phyloP scores from a whole-genome alignment of 2,329 filamentous ascomycete species.

The Pseudocercospora fuligena region DNA sequence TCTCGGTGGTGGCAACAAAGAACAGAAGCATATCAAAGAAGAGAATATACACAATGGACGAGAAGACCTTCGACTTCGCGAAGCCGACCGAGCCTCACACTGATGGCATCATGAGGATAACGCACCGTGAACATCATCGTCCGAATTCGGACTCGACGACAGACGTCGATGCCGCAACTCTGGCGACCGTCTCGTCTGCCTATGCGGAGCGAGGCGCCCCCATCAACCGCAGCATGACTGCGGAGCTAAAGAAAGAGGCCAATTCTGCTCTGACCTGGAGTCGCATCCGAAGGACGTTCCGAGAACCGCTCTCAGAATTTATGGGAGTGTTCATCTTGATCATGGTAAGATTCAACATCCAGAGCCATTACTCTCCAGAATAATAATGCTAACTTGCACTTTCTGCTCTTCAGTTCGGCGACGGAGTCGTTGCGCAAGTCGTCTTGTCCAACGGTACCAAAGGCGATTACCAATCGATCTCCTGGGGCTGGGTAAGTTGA shows the following conservation, averaged over 20 bases:
- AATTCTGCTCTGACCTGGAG: constrained; percentile 57
- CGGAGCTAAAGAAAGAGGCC: constrained; percentile 32
- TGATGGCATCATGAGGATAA: constrained; percentile 24
- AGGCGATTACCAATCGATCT: constrained; percentile 59
- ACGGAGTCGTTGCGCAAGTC: constrained; percentile 71
- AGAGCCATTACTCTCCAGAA: background rate
- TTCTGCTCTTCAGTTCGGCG: constrained; percentile 57
- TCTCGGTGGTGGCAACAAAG: background rate
- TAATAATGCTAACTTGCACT: background rate
- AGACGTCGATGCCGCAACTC: constrained; percentile 16
- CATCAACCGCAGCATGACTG: constrained; percentile 37
- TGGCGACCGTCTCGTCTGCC: constrained; percentile 16
- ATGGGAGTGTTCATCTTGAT: constrained; percentile 68
- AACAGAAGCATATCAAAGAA: background rate
- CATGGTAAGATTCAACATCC: constrained; percentile 41
- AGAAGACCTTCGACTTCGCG: constrained; percentile 8
- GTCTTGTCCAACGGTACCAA: constrained; percentile 58
- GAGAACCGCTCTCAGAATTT: constrained; percentile 70
- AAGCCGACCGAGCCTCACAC: constrained; percentile 9
- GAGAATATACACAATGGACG: background rate
- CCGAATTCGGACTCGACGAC: constrained; percentile 20
- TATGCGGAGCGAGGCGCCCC: constrained; percentile 33
- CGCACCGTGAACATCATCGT: constrained; percentile 30
- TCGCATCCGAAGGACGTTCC: constrained; percentile 55
- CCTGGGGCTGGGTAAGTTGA: constrained; percentile 36